These are phyloP conservation scores for Seiridium unicorne DNA, from an alignment of 2,329 filamentous ascomycete genomes.

Conservation along the genomic window DNA sequence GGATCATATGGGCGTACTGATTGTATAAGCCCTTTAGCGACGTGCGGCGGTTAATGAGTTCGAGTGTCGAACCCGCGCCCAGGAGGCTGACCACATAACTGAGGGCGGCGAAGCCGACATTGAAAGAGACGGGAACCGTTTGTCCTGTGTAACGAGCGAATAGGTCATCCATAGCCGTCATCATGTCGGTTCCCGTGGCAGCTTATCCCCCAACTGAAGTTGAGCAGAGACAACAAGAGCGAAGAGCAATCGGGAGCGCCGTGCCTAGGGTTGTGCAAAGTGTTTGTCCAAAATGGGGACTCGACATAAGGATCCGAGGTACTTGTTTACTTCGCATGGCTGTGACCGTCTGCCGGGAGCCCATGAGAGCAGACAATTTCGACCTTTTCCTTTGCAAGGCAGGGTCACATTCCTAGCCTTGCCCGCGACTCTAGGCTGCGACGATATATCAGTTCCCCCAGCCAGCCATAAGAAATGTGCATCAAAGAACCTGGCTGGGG, in stretches of 20 bases:
- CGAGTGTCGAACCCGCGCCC: neutral
- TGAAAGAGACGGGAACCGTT: neutral
- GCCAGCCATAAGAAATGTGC: too few species aligned
- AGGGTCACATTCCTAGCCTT: too few species aligned
- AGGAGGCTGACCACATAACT: conserved; percentile 1
- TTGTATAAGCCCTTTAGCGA: neutral
- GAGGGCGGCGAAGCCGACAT: neutral
- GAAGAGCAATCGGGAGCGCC: neutral
- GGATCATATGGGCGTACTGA: neutral
- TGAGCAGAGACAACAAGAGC: neutral
- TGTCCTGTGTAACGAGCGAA: conserved; percentile 1
- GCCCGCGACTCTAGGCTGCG: too few species aligned
- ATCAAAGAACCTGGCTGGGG: neutral
- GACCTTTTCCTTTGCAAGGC: too few species aligned
- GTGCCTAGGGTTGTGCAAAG: neutral
- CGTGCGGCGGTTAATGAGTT: neutral
- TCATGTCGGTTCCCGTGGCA: neutral
- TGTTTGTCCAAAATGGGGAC: neutral
- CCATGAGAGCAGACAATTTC: neutral
- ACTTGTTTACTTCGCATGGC: neutral
- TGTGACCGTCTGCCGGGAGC: neutral
- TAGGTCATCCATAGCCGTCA: neutral
- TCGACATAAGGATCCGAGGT: too few species aligned
- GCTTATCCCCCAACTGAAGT: neutral
- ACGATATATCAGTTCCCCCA: too few species aligned